A percentile compares a stretch with the other conserved stretches of the same genome.
Evolutionary conservation across 2,329 filamentous ascomycete genomes (phyloP).

Genomic region (Sordariomycetes sp.): DNA sequence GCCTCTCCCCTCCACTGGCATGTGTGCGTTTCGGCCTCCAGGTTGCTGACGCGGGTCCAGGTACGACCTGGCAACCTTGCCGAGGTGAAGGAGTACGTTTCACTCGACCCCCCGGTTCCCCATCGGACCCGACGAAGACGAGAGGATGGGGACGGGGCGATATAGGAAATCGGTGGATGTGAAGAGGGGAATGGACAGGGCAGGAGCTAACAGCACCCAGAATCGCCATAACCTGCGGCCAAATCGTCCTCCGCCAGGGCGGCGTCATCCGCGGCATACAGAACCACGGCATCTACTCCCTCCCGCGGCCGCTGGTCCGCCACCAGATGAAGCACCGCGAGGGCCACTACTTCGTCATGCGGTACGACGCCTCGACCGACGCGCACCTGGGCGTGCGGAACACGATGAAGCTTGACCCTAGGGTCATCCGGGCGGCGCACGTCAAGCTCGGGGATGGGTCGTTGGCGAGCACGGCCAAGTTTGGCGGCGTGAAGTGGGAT

Average conservation of each 20-base stretch:
- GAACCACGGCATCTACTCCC: slow-evolving; percentile 89
- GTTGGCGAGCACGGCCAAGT: slow-evolving; percentile 34
- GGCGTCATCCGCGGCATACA: slow-evolving; percentile 85
- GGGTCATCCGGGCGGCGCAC: slow-evolving; percentile 76
- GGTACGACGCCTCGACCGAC: slow-evolving; percentile 67
- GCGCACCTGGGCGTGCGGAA: slow-evolving; percentile 64
- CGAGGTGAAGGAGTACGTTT: slow-evolving; percentile 88
- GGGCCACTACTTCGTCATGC: slow-evolving; percentile 96
- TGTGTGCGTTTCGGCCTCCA: slow-evolving; percentile 5
- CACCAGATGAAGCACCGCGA: slow-evolving; percentile 73
- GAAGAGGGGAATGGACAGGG: background rate
- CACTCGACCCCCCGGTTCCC: slow-evolving; percentile 7
- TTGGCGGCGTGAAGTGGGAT: slow-evolving; percentile 37
- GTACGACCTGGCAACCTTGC: slow-evolving; percentile 80
- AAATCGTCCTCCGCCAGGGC: slow-evolving; percentile 66
- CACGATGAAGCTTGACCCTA: slow-evolving; percentile 72
- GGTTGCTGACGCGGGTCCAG: slow-evolving; percentile 28
- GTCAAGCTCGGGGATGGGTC: slow-evolving; percentile 68
- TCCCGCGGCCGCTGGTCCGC: slow-evolving; percentile 66
- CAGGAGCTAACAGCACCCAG: slow-evolving; percentile 28
- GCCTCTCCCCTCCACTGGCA: background rate
- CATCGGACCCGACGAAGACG: slow-evolving; percentile 5
- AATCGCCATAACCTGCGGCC: slow-evolving; percentile 77
- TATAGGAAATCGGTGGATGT: background rate
- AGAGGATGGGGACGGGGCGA: background rate